These are phyloP conservation scores for Xylaria sp. DNA, from an alignment of 2,329 filamentous ascomycete genomes.

Conservation along the genomic window DNA sequence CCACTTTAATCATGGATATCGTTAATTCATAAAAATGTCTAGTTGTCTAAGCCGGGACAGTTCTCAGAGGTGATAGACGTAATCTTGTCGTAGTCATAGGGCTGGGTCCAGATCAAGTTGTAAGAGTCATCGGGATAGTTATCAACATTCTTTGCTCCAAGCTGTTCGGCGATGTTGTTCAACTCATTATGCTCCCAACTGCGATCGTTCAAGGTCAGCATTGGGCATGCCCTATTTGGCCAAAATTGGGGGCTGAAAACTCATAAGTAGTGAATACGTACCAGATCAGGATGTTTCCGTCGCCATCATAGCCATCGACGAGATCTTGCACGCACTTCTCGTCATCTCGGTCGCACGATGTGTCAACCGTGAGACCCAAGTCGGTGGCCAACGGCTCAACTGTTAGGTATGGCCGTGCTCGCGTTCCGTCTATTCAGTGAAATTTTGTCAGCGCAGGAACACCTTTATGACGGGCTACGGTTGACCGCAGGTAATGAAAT, in stretches of 20 bases:
- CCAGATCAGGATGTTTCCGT: conserved; percentile 69
- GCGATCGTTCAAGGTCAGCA: conserved; percentile 7
- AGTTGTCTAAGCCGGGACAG: conserved; percentile 63
- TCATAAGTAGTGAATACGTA: conserved; percentile 37
- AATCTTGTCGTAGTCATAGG: conserved; percentile 60
- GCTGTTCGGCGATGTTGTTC: conserved; percentile 57
- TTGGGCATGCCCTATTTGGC: background rate
- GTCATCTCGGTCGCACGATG: conserved; percentile 66
- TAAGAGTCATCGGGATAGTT: conserved; percentile 62
- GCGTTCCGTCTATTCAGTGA: conserved; percentile 56
- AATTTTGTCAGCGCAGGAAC: background rate
- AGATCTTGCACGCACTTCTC: conserved; percentile 62
- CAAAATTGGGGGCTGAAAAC: background rate
- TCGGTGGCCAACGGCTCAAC: conserved; percentile 66
- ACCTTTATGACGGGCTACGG: background rate
- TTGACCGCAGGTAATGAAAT: background rate
- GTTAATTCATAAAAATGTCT: conserved; percentile 9
- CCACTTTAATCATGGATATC: background rate
- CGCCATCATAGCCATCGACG: conserved; percentile 58
- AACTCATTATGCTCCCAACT: conserved; percentile 69
- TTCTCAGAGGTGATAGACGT: conserved; percentile 59
- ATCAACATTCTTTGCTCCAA: conserved; percentile 62
- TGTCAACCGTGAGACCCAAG: conserved; percentile 65
- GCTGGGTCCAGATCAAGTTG: conserved; percentile 68
- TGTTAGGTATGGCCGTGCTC: conserved; percentile 65